Evolutionary conservation across 306 rosid genomes (phyloP), one percentile per base, ranked within the genome.

Genomic region (Quillaja saponaria): DNA sequence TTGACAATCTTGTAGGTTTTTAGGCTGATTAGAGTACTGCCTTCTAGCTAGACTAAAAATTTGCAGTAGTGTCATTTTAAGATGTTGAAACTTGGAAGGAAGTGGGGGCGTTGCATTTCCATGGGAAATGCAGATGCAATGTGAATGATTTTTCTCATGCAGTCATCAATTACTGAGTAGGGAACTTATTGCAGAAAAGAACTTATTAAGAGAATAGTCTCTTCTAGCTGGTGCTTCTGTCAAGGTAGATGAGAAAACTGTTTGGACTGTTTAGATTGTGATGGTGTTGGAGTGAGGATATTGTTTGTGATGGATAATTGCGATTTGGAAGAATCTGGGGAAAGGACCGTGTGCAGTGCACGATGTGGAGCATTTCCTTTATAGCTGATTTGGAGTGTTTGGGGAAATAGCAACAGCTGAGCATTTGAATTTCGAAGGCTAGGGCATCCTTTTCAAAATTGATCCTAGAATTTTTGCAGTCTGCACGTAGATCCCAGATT

Each of bases 241-340:
- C 54, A 35, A 40, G 69, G 61, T 1, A 19, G 72, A 68, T 63
- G 37, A 64, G 49, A 51, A 58, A 37, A 53, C 66, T 56, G 51
- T 58, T 56, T 67, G 64, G 46, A 39, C 54, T 66, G 19, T 75
- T 61, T 47, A 64, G 38, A 61, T 14, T 55, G 49, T 56, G 67
- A 49, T 71, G 49, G 58, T 20, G 71, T 62, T 58, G 67, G 49
- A 56, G 42, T 63, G 75, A 58, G 68, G 46, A 66, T 1, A 67
- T 17, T 55, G 67, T 61, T 63, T 77, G 42, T 77, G 63, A 59
- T 72, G 60, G 55, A 67, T 72, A 46, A 58, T 72, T 45, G 71
- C 67, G 56, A 56, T 31, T 45, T 39, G 41, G 33, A 49, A 63
- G 67, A 49, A 7, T 71, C 71, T 14, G 5, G 49, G 19, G 10